Evolutionary conservation across 768 basidiomycete genomes (phyloP), one percentile per base, ranked within the genome.

Genomic region (Trametes villosa): DNA sequence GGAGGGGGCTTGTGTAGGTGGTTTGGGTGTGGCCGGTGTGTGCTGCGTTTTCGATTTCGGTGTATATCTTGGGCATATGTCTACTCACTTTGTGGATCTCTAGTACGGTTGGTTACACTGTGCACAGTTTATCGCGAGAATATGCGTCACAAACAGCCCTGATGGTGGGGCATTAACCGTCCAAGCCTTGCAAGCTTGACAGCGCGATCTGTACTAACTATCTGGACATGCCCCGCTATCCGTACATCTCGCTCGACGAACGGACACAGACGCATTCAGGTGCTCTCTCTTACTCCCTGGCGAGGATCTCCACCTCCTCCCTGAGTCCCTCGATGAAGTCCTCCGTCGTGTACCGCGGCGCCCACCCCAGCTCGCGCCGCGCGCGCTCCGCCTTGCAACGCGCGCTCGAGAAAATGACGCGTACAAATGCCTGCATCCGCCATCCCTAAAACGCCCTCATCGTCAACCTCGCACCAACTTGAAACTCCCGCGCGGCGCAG

Each of bases 1-100:
- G 88, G 20, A 83, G 87, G 64, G 91, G 90, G 20, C 72, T 91
- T 59, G 87, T 87, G 44, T 91, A 72, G 45, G 6, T 40, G 31
- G 20, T 9, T 8, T 8, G 7, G 20, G 26, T 40, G 8, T 48
- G 22, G n/a, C 4, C 29, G 27, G 24, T 6, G 9, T 29, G 15
- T 51, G 46, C 29, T 8, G 22, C 7, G 24, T 18, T 20, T 26
- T 38, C 15, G 36, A 15, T 13, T 34, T 85, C 44, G 20, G 24
- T 45, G 11, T 82, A 68, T 85, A 86, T 9, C 84, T 84, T 82
- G 36, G 27, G 24, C 8, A 34, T 18, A 13, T 24, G 30, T 38
- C 36, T 4, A 15, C 4, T 38, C 36, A 15, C 13, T 15, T 26
- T 9, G 24, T 22, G 44, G 44, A 20, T 45, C 13, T 30, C 18